Conservation (phyloP, 2,329 filamentous ascomycete species). For the Claviceps digitariae region DNA sequence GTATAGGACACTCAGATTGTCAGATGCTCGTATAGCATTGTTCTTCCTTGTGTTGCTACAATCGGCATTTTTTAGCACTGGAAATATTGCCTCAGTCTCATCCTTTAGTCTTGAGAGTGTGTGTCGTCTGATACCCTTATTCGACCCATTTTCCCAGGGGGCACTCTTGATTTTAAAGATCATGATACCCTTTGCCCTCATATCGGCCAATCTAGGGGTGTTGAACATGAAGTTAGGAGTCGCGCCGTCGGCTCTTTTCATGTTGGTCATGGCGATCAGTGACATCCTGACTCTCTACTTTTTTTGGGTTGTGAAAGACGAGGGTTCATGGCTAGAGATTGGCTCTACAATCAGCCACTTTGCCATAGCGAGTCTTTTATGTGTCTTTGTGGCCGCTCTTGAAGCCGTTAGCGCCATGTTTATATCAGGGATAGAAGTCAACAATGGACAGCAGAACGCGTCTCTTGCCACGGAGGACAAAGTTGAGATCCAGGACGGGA, state of each 20-base stretch:
- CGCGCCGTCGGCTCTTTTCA: conserved; percentile 79
- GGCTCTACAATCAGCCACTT: conserved; percentile 95
- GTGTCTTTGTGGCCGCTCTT: conserved; percentile 78
- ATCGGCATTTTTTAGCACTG: conserved; percentile 92
- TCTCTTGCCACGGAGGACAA: not conserved
- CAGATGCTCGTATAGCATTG: conserved; percentile 77
- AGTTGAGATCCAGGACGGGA: not conserved
- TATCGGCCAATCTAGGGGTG: conserved; percentile 89
- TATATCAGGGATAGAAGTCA: conserved; percentile 59
- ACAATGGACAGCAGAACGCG: not conserved
- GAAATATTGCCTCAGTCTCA: conserved; percentile 87
- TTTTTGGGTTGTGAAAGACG: conserved; percentile 94
- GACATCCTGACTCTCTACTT: conserved; percentile 91
- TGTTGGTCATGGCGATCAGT: conserved; percentile 82
- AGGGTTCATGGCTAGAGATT: conserved; percentile 95
- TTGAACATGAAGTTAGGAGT: conserved; percentile 75
- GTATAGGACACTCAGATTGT: conserved; percentile 57
- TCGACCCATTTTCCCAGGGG: conserved; percentile 85
- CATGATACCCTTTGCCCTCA: conserved; percentile 81
- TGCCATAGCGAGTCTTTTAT: conserved; percentile 76
- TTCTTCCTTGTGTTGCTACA: conserved; percentile 95
- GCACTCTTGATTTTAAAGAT: conserved; percentile 79
- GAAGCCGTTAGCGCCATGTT: conserved; percentile 78
- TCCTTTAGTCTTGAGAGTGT: conserved; percentile 91
- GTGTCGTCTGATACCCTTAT: conserved; percentile 72